phyloP scores from a whole-genome alignment of 108 stramenopile species.

The Nitzschia sp. region DNA sequence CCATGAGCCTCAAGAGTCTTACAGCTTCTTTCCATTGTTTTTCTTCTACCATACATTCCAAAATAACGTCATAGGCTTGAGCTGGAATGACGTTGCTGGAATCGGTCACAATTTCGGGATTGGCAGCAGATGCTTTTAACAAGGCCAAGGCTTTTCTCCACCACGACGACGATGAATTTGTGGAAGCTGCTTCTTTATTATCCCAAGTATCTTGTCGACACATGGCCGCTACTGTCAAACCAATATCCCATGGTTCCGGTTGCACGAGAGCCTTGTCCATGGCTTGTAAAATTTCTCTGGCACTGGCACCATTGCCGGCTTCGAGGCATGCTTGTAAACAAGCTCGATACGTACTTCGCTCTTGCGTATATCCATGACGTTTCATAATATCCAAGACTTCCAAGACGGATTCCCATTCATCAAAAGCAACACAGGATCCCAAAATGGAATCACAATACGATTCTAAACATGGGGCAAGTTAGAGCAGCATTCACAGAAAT shows the following conservation, averaged over 20 bases:
- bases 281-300: constrained; percentile 36
- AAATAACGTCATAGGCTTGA: constrained; percentile 51
- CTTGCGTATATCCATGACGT: constrained; percentile 21
- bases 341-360: constrained; percentile 31
- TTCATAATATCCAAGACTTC: constrained; percentile 42
- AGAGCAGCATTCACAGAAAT: no score
- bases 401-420: constrained; percentile 42
- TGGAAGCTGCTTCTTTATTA: background rate
- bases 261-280: constrained; percentile 35
- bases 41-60: constrained; percentile 35
- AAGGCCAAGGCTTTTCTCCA: constrained; percentile 26
- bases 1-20: constrained; percentile 42
- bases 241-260: constrained; percentile 34
- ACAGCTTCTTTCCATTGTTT: constrained; percentile 48
- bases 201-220: constrained; percentile 29
- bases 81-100: constrained; percentile 20
- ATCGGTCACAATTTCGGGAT: constrained; percentile 1
- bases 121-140: constrained; percentile 16
- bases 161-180: constrained; percentile 1
- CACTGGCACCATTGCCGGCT: constrained; percentile 36
- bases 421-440: constrained; percentile 16
- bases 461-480: no score
- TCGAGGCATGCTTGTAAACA: constrained; percentile 44
- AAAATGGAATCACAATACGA: constrained; percentile 19
- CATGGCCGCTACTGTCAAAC: constrained; percentile 33